Conservation (phyloP, 495 filamentous ascomycete species). For the Lasiosphaeria hispida region DNA sequence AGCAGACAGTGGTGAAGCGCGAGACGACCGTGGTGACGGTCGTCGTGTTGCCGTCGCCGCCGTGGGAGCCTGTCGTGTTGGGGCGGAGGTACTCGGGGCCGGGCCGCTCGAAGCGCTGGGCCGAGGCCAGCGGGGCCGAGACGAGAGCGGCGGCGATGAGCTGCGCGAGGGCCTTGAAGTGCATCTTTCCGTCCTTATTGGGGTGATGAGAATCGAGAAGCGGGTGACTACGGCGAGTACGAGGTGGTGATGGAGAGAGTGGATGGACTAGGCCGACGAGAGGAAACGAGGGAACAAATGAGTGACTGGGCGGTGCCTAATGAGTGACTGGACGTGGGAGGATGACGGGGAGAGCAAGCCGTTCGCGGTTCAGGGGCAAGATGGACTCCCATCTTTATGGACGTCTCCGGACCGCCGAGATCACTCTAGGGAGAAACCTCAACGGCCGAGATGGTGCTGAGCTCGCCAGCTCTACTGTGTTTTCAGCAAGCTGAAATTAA, state of each 20-base stretch:
- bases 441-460: neutral
- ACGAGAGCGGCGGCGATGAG: neutral
- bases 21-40: constrained; percentile 3
- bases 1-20: neutral
- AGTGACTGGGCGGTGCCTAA: too few species aligned
- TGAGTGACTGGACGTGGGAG: too few species aligned
- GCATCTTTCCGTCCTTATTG: neutral
- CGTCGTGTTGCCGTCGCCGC: neutral
- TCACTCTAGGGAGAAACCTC: neutral
- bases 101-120: neutral
- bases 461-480: too few species aligned
- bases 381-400: neutral
- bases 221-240: neutral
- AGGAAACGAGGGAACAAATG: too few species aligned
- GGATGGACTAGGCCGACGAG: too few species aligned
- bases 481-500: neutral
- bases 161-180: neutral
- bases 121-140: neutral
- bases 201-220: neutral
- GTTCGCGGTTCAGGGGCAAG: neutral
- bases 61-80: neutral
- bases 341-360: neutral
- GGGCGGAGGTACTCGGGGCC: neutral
- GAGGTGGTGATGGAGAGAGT: too few species aligned
- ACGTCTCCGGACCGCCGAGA: neutral